These are phyloP conservation scores for Rossbeevera mucosa DNA, from an alignment of 768 basidiomycete genomes.

Conservation along the genomic window DNA sequence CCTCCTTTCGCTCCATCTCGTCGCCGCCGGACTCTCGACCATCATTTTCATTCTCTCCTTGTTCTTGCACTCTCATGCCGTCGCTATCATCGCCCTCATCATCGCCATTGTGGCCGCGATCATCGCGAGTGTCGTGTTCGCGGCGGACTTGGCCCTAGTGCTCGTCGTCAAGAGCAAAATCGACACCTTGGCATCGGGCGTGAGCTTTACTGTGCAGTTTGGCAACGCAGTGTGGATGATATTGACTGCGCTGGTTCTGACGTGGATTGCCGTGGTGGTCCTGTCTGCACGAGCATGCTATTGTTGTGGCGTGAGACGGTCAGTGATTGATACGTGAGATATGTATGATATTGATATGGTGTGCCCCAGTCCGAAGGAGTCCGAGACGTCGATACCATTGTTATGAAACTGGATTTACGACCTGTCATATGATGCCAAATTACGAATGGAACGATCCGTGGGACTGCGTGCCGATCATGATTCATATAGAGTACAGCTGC, in stretches of 20 bases:
- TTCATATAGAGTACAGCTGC: conserved; percentile 5
- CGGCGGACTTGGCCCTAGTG: conserved; percentile 59
- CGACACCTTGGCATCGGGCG: conserved; percentile 30
- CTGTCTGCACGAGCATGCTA: conserved; percentile 61
- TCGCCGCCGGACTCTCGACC: conserved; percentile 57
- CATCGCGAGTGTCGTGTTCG: conserved; percentile 51
- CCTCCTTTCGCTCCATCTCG: conserved; percentile 66
- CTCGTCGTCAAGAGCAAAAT: conserved; percentile 47
- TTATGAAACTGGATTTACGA: neutral
- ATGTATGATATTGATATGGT: conserved; percentile 5
- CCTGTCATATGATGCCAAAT: neutral
- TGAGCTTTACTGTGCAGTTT: conserved; percentile 45
- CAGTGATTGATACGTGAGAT: neutral
- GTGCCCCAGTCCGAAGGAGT: conserved; percentile 4
- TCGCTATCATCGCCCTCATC: conserved; percentile 57
- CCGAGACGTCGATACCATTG: neutral
- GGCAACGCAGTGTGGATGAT: conserved; percentile 77
- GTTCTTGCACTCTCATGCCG: conserved; percentile 52
- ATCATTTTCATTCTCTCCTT: conserved; percentile 48
- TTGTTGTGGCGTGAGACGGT: conserved; percentile 61
- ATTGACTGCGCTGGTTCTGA: conserved; percentile 47
- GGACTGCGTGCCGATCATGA: conserved; percentile 1
- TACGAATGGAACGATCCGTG: neutral
- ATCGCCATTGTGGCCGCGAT: conserved; percentile 54
- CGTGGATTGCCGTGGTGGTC: conserved; percentile 59